A percentile compares a stretch with the other conserved stretches of the same genome.
Conservation (phyloP, 2,329 filamentous ascomycete species). For the Scolecobasidium constrictum region DNA sequence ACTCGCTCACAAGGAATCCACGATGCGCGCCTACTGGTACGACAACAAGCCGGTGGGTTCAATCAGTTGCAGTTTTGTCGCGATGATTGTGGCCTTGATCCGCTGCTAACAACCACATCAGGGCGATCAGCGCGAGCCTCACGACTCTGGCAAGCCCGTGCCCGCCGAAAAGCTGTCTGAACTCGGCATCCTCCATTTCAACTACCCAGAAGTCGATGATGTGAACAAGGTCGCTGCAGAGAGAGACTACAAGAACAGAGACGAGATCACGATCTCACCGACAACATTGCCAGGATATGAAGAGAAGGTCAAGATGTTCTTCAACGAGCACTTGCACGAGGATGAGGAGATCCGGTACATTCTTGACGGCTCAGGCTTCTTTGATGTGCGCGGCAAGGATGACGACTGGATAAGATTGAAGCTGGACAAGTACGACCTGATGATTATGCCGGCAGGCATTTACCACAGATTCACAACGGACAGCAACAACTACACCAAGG, state of each 20-base stretch:
- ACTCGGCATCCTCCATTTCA: conserved; percentile 73
- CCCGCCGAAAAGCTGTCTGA: conserved; percentile 52
- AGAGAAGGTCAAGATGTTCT: conserved; percentile 87
- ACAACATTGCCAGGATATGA: conserved; percentile 79
- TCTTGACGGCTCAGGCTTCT: conserved; percentile 76
- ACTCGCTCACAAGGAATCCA: no score
- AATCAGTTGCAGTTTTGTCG: conserved; percentile 1
- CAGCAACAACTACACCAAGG: conserved; percentile 82
- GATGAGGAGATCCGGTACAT: conserved; percentile 98
- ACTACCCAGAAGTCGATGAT: conserved; percentile 49
- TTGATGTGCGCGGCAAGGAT: conserved; percentile 73
- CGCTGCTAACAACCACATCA: conserved; percentile 26
- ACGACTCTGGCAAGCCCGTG: conserved; percentile 71
- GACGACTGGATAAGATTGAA: conserved; percentile 85
- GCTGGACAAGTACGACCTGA: conserved; percentile 77
- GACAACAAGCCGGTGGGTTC: conserved; percentile 50
- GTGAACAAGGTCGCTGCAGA: conserved; percentile 66
- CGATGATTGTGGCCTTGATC: conserved; percentile 1
- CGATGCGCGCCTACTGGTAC: conserved; percentile 62
- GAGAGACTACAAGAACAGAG: conserved; percentile 85
- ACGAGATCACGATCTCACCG: conserved; percentile 84
- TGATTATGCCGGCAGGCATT: conserved; percentile 88
- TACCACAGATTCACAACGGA: conserved; percentile 98
- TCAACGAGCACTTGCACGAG: conserved; percentile 91
- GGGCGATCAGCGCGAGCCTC: conserved; percentile 87